Evolutionary conservation across 2,329 filamentous ascomycete genomes (phyloP).

Genomic region (Didymella keratinophila): DNA sequence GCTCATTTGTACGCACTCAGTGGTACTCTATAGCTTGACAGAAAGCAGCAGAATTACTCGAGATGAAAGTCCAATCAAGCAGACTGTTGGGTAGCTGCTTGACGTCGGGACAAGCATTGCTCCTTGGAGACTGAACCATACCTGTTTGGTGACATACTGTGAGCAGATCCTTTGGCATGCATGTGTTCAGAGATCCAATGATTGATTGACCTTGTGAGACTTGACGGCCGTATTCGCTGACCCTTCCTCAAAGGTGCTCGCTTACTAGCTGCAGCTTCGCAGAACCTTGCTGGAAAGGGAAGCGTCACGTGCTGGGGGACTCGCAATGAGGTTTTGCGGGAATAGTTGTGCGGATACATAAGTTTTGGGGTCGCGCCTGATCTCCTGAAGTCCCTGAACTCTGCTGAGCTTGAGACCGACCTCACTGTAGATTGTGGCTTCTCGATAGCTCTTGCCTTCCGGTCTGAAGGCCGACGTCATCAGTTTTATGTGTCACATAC

Average conservation of each 20-base stretch:
- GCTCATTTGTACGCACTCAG: too few species aligned
- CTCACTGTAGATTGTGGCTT: not conserved
- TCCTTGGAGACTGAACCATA: too few species aligned
- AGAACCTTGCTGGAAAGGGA: slow-evolving; percentile 20
- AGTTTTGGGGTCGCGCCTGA: slow-evolving; percentile 1
- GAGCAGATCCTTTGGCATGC: not conserved
- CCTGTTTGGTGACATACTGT: not conserved
- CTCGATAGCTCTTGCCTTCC: not conserved
- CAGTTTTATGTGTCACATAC: not conserved
- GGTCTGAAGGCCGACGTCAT: not conserved
- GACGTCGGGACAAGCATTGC: not conserved
- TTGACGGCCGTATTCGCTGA: slow-evolving; percentile 6
- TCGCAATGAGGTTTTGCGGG: slow-evolving; percentile 6
- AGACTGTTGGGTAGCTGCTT: not conserved
- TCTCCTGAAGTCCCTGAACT: too few species aligned
- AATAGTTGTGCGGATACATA: slow-evolving; percentile 10
- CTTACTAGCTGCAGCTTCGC: slow-evolving; percentile 13
- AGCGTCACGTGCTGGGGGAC: slow-evolving; percentile 13
- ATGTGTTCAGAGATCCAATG: not conserved
- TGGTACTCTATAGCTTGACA: too few species aligned
- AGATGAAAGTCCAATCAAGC: not conserved
- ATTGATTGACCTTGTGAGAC: not conserved
- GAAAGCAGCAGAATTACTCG: too few species aligned
- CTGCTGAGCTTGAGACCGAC: not conserved
- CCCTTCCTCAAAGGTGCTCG: slow-evolving; percentile 8